Conservation (phyloP, 805 yeast genomes). For the Saccharomycodes ludwigii region DNA sequence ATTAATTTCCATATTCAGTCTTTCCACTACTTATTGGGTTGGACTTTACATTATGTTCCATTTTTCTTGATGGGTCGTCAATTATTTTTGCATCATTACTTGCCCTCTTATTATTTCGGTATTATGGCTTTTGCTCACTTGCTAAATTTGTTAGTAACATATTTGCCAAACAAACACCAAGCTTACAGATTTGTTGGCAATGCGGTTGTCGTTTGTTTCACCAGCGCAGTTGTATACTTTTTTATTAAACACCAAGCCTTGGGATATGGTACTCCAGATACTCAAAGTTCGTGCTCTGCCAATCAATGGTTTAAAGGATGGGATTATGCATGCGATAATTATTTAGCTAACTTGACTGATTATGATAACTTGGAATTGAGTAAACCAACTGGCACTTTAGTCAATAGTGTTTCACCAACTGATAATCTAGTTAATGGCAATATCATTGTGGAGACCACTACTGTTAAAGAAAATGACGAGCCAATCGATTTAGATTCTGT, state of each 20-base stretch:
- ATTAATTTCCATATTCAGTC: constrained; percentile 55
- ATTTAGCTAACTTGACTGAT: constrained; percentile 23
- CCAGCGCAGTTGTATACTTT: constrained; percentile 37
- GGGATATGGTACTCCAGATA: constrained; percentile 74
- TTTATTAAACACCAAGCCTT: constrained; percentile 58
- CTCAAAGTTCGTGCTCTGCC: constrained; percentile 47
- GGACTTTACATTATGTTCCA: constrained; percentile 61
- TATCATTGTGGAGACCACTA: constrained; percentile 2
- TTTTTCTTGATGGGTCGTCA: constrained; percentile 86
- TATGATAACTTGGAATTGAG: constrained; percentile 11
- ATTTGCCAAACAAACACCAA: constrained; percentile 8
- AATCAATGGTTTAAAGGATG: constrained; percentile 53
- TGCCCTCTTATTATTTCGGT: constrained; percentile 87
- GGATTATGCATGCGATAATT: constrained; percentile 79
- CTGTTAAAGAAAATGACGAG: constrained; percentile 2
- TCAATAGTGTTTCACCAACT: no score
- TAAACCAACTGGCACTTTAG: constrained; percentile 6
- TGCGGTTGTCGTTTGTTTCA: constrained; percentile 33
- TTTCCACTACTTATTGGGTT: constrained; percentile 53
- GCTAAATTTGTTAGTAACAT: constrained; percentile 39
- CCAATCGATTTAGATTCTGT: constrained; percentile 10
- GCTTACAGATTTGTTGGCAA: constrained; percentile 31
- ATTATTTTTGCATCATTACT: constrained; percentile 83
- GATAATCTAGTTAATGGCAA: no score
- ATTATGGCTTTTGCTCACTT: constrained; percentile 63